phyloP scores from a whole-genome alignment of 2,329 filamentous ascomycete species.

The Chaetomium sp. region DNA sequence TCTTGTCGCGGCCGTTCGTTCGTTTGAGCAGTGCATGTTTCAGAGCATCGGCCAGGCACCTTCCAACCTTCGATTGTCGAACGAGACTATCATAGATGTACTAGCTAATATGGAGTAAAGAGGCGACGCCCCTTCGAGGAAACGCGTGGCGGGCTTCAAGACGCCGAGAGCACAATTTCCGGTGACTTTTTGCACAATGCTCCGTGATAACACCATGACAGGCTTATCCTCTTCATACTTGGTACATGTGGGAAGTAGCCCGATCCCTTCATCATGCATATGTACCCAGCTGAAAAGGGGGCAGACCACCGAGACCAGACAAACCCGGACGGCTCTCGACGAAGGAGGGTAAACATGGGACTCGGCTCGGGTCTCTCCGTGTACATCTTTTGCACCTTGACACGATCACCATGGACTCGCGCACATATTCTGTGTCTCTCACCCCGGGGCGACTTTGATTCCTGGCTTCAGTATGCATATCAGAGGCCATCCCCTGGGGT shows the following conservation, averaged over 20 bases:
- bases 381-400: background rate
- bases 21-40: background rate
- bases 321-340: background rate
- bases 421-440: background rate
- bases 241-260: background rate
- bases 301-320: background rate
- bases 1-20: background rate
- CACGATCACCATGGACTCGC: background rate
- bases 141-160: background rate
- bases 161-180: conserved; percentile 22
- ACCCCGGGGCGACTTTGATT: background rate
- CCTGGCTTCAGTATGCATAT: background rate
- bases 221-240: background rate
- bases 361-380: background rate
- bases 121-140: background rate
- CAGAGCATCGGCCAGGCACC: background rate
- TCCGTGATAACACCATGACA: conserved; percentile 22
- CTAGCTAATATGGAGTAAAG: background rate
- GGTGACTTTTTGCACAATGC: conserved; percentile 3
- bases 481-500: background rate
- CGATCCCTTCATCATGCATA: conserved; percentile 14
- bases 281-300: conserved; percentile 15
- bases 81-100: too few relatives aligned
- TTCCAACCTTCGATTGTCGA: background rate
- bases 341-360: background rate